Evolutionary conservation across 257 asterid genomes (phyloP), one percentile per base, ranked within the genome.

Genomic region (Handroanthus guayacan): DNA sequence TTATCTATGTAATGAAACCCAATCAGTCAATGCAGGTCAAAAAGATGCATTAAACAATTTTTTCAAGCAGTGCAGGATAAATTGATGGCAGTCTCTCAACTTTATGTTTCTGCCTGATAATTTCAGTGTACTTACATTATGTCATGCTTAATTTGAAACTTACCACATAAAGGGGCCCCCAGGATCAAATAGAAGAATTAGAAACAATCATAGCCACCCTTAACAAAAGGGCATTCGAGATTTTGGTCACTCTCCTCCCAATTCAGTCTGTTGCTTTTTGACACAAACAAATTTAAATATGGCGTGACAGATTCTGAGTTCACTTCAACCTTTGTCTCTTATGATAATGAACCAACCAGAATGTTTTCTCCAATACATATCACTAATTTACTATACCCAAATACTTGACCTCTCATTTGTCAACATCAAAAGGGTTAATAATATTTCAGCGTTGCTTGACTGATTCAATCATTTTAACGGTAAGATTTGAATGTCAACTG

Each of bases 31-130:
- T 55, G 74, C 65, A 78, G 47, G 60, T 20, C 69, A 74, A 62
- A 73, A 55, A 11, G 50, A 66, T 68, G 80, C 50, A 57, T 41
- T 56, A 48, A 67, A 63, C 38, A 66, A 55, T 72, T 17, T 9
- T 39, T 69, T 66, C 76, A 69, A 63, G 74, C 67, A 47, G 74
- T 25, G 72, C 62, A 43, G 31, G 12, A 68, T 2, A 50, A 68
- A 61, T 62, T 72, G 41, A 70, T 70, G 80, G 61, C 67, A 69
- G 25, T 65, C 71, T 50, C 37, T 72, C 77, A 58, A 62, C 70
- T 54, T 44, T 20, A 36, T 31, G 52, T 62, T 68, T 78, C 60
- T 61, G 66, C 45, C 54, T 55, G 65, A 36, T 48, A 48, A 45
- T 63, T 25, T 48, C 72, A 79, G 39, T 31, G 37, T 38, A 18